Evolutionary conservation across 1,284 basidiomycete species (phyloP).

Genomic region (Blastosporella zonata): DNA sequence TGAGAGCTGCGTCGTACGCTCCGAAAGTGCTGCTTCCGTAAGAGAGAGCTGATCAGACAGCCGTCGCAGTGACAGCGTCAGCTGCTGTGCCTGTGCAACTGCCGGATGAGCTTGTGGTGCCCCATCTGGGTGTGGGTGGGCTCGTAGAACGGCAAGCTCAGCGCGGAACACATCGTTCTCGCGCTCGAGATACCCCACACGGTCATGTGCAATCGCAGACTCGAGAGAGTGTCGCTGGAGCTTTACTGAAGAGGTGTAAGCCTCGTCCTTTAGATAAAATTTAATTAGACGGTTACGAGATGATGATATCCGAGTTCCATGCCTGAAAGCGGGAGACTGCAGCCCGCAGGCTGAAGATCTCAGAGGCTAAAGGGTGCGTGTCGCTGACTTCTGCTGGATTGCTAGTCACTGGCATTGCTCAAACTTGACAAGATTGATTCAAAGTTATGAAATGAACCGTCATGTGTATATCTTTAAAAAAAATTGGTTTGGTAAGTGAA

Average conservation of each 20-base stretch:
- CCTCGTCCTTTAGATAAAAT: slow-evolving; percentile 56
- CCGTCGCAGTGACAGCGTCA: slow-evolving; percentile 64
- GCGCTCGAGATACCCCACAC: slow-evolving; percentile 44
- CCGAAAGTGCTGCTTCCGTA: slow-evolving; percentile 51
- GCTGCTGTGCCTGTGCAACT: slow-evolving; percentile 52
- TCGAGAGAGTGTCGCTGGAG: slow-evolving; percentile 62
- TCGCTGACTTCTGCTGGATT: slow-evolving; percentile 7
- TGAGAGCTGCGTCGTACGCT: slow-evolving; percentile 47
- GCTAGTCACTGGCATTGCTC: neutral
- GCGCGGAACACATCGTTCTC: slow-evolving; percentile 54
- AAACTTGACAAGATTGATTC: too few relatives aligned
- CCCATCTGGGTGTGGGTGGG: slow-evolving; percentile 42
- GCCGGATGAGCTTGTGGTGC: slow-evolving; percentile 39
- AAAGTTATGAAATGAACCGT: too few relatives aligned
- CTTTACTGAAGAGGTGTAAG: slow-evolving; percentile 59
- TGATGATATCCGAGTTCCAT: slow-evolving; percentile 17
- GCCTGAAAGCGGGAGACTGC: slow-evolving; percentile 69
- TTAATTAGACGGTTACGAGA: slow-evolving; percentile 17
- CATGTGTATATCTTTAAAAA: too few relatives aligned
- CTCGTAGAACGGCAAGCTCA: slow-evolving; percentile 52
- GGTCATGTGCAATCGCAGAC: slow-evolving; percentile 45
- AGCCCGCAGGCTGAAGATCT: slow-evolving; percentile 31
- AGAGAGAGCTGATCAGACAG: slow-evolving; percentile 62
- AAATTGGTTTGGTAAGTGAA: too few relatives aligned
- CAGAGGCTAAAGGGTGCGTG: slow-evolving; percentile 16